Conservation (phyloP, 208 protist species). For the Porcisia deanei region DNA sequence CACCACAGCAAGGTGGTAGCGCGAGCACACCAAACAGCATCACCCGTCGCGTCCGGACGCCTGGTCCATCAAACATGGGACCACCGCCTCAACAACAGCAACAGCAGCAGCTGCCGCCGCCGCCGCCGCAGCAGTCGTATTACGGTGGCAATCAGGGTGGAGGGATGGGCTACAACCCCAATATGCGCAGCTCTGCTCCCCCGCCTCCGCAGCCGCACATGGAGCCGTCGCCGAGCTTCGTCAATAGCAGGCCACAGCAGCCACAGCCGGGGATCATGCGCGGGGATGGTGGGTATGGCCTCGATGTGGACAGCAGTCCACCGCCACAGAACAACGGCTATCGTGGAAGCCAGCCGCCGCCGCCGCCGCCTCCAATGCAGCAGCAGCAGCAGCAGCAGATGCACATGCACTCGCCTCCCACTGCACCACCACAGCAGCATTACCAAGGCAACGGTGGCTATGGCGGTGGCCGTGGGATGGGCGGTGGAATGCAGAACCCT, state of each 20-base stretch:
- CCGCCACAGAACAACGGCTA: slow-evolving; percentile 35
- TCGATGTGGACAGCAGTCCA: slow-evolving; percentile 31
- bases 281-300: slow-evolving; percentile 30
- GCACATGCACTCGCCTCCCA: slow-evolving; percentile 40
- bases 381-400: slow-evolving; percentile 33
- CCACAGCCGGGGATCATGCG: slow-evolving; percentile 29
- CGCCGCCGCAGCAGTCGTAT: slow-evolving; percentile 22
- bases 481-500: slow-evolving; percentile 29
- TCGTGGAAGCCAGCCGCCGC: slow-evolving; percentile 13
- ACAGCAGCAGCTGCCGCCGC: slow-evolving; percentile 10
- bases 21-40: slow-evolving; percentile 28
- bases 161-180: slow-evolving; percentile 24
- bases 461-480: slow-evolving; percentile 15
- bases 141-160: slow-evolving; percentile 30
- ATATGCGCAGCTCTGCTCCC: slow-evolving; percentile 33
- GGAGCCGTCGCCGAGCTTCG: slow-evolving; percentile 42
- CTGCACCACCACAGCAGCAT: slow-evolving; percentile 32
- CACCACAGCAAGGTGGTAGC: slow-evolving; percentile 15
- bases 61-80: slow-evolving; percentile 8
- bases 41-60: slow-evolving; percentile 15
- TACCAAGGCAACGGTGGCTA: slow-evolving; percentile 31
- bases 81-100: neutral
- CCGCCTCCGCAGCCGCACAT: slow-evolving; percentile 38
- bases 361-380: neutral
- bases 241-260: slow-evolving; percentile 16